phyloP scores from a whole-genome alignment of 768 basidiomycete genomes.

The Tephrocybe sp. region DNA sequence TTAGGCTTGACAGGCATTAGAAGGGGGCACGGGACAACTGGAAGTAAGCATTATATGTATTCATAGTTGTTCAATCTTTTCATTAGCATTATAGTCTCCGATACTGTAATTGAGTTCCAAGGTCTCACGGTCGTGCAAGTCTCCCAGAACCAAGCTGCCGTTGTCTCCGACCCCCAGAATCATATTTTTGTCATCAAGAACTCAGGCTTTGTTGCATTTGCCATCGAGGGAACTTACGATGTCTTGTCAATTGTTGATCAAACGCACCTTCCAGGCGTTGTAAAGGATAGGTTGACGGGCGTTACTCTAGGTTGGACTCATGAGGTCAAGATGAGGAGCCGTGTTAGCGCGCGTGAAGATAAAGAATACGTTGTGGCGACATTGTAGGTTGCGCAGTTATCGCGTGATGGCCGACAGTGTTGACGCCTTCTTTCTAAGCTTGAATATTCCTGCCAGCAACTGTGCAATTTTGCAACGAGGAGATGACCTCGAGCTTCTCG shows the following conservation, averaged over 20 bases:
- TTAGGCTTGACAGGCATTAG: slow-evolving; percentile 36
- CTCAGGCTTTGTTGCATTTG: slow-evolving; percentile 74
- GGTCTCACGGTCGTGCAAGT: slow-evolving; percentile 86
- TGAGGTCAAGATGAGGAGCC: slow-evolving; percentile 77
- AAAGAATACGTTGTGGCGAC: slow-evolving; percentile 76
- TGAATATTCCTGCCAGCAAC: slow-evolving; percentile 84
- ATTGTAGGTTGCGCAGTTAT: slow-evolving; percentile 47
- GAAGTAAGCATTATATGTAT: slow-evolving; percentile 44
- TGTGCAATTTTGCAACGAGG: slow-evolving; percentile 83
- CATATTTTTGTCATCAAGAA: slow-evolving; percentile 80
- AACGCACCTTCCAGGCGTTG: slow-evolving; percentile 62
- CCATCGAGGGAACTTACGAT: slow-evolving; percentile 72
- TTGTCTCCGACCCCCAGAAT: slow-evolving; percentile 76
- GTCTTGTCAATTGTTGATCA: slow-evolving; percentile 84
- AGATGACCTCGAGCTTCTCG: slow-evolving; percentile 73
- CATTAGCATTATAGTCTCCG: slow-evolving; percentile 54
- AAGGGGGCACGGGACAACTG: slow-evolving; percentile 55
- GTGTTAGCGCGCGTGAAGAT: slow-evolving; percentile 36
- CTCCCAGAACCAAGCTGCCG: slow-evolving; percentile 77
- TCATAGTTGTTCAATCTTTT: background rate
- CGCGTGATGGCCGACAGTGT: background rate
- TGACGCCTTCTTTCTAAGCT: slow-evolving; percentile 33
- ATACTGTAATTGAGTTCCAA: slow-evolving; percentile 77
- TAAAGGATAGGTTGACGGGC: slow-evolving; percentile 63
- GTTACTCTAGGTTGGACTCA: slow-evolving; percentile 67